phyloP scores from a whole-genome alignment of 2,329 filamentous ascomycete species.

The Balansia obtecta region DNA sequence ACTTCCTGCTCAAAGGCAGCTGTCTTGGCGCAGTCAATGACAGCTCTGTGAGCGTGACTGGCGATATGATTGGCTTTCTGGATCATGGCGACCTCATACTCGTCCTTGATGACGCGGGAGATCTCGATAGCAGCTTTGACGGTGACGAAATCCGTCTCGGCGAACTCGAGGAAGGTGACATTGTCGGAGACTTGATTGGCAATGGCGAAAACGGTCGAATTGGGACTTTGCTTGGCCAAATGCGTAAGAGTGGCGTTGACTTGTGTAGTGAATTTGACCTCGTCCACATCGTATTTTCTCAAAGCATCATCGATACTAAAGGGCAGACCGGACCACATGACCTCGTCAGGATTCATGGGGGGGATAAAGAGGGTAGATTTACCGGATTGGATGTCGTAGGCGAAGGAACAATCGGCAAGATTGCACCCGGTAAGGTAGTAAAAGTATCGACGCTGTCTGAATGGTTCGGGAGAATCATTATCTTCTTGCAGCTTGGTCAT shows the following conservation, averaged over 20 bases:
- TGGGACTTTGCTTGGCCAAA: conserved; percentile 25
- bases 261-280: conserved; percentile 58
- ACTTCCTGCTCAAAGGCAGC: conserved; percentile 73
- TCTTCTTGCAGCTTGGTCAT: conserved; percentile 76
- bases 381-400: conserved; percentile 65
- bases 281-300: conserved; percentile 68
- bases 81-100: conserved; percentile 62
- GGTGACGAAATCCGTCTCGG: conserved; percentile 44
- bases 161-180: conserved; percentile 60
- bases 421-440: conserved; percentile 85
- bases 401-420: conserved; percentile 66
- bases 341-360: conserved; percentile 71
- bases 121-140: conserved; percentile 55
- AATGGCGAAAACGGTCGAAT: conserved; percentile 58
- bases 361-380: conserved; percentile 84
- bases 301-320: conserved; percentile 64
- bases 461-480: conserved; percentile 71
- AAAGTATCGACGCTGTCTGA: conserved; percentile 85
- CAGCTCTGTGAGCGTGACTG: conserved; percentile 50
- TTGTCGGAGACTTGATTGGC: conserved; percentile 61
- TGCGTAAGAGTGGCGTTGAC: conserved; percentile 60
- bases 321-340: conserved; percentile 89
- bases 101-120: conserved; percentile 59
- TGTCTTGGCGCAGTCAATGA: conserved; percentile 46
- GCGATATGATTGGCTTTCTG: conserved; percentile 60